A percentile compares a stretch with the other conserved stretches of the same genome.
Conservation (phyloP, 768 basidiomycete species). For the Phaffia tasmanica region DNA sequence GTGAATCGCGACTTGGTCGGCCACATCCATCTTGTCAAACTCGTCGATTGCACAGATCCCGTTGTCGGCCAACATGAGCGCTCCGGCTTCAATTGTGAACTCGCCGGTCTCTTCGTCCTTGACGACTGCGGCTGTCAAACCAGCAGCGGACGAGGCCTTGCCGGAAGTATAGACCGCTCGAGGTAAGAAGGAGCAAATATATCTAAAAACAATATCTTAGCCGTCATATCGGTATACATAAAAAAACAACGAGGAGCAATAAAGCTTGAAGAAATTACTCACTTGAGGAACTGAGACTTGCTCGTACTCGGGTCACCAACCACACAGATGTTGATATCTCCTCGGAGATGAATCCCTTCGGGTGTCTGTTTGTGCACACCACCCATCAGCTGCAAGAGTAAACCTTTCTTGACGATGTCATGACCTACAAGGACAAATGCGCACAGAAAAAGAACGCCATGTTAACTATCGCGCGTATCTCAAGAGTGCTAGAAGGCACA, state of each 20-base stretch:
- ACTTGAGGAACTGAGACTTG: conserved; percentile 99
- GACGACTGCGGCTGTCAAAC: conserved; percentile 96
- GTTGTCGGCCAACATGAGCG: conserved; percentile 97
- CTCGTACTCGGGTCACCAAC: conserved; percentile 93
- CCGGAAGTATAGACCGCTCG: conserved; percentile 97
- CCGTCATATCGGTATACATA: not conserved
- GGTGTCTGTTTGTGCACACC: conserved; percentile 93
- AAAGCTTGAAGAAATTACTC: conserved; percentile 33
- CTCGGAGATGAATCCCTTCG: conserved; percentile 96
- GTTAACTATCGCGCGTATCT: not conserved
- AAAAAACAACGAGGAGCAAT: not conserved
- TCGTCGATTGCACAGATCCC: conserved; percentile 99
- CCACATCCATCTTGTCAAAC: conserved; percentile 99
- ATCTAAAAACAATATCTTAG: conserved; percentile 46
- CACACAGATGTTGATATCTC: conserved; percentile 96
- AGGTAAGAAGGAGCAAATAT: conserved; percentile 93
- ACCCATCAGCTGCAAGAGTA: conserved; percentile 91
- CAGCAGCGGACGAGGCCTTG: conserved; percentile 97
- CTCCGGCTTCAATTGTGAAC: conserved; percentile 98
- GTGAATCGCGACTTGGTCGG: conserved; percentile 97
- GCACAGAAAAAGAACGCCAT: not conserved
- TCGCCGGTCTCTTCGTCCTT: conserved; percentile 98
- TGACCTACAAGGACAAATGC: conserved; percentile 46
- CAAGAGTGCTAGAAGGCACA: not conserved
- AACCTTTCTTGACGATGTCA: conserved; percentile 96